Conservation (phyloP, 805 yeast genomes). For the Candida morakotiae region DNA sequence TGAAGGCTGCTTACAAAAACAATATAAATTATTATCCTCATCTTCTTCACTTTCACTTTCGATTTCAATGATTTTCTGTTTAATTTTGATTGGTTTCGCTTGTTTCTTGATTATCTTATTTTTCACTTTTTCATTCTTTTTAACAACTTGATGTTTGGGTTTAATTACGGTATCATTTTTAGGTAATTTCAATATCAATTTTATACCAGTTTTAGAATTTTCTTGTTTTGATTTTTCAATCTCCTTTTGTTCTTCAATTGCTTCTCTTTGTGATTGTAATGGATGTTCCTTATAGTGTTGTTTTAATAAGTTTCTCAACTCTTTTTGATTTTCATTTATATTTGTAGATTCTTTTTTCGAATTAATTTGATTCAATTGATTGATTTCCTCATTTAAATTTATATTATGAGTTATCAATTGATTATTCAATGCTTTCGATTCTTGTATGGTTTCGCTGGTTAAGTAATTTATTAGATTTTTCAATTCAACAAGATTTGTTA, state of each 20-base stretch:
- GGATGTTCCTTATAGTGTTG: constrained; percentile 34
- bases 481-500: constrained; percentile 2
- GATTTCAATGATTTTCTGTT: not conserved
- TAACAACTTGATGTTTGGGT: constrained; percentile 2
- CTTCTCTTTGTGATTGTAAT: constrained; percentile 34
- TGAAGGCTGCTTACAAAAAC: constrained; percentile 91
- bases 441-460: constrained; percentile 21
- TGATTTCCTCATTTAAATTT: constrained; percentile 21
- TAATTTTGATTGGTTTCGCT: constrained; percentile 7
- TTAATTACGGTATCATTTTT: constrained; percentile 1
- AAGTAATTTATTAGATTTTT: constrained; percentile 6
- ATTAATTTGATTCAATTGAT: constrained; percentile 16
- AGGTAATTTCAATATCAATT: constrained; percentile 14
- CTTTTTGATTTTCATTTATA: constrained; percentile 12
- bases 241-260: constrained; percentile 25
- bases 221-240: constrained; percentile 1
- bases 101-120: constrained; percentile 7
- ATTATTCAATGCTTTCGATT: constrained; percentile 23
- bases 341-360: constrained; percentile 8
- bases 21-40: constrained; percentile 45
- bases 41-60: constrained; percentile 8
- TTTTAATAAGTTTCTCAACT: constrained; percentile 25
- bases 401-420: constrained; percentile 28
- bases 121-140: not conserved
- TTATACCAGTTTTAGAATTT: constrained; percentile 10